Conservation (phyloP, 108 stramenopile genomes). For the Cyclotella cryptica region DNA sequence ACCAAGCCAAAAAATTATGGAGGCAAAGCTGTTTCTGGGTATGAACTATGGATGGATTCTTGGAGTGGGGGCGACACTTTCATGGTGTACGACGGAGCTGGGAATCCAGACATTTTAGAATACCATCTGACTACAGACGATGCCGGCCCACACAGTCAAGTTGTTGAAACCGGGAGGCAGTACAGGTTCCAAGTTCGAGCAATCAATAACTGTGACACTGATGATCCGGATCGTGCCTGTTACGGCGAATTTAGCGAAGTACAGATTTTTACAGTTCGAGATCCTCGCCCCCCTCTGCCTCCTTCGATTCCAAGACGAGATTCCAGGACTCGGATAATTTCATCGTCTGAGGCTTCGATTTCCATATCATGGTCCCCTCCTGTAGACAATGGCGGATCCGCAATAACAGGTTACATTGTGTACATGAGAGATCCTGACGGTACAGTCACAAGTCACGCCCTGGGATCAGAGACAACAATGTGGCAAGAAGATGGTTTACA, state of each 20-base stretch:
- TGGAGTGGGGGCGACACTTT: slow-evolving; percentile 77
- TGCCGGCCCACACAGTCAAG: slow-evolving; percentile 55
- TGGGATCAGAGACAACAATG: slow-evolving; percentile 30
- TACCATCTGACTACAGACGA: slow-evolving; percentile 61
- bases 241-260: slow-evolving; percentile 67
- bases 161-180: slow-evolving; percentile 68
- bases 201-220: slow-evolving; percentile 75
- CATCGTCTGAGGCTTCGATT: slow-evolving; percentile 55
- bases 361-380: slow-evolving; percentile 69
- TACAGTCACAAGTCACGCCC: slow-evolving; percentile 23
- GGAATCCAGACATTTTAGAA: slow-evolving; percentile 51
- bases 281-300: slow-evolving; percentile 65
- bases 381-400: slow-evolving; percentile 85
- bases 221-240: slow-evolving; percentile 62
- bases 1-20: slow-evolving; percentile 71
- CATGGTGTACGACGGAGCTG: slow-evolving; percentile 83
- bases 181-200: slow-evolving; percentile 88
- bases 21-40: slow-evolving; percentile 78
- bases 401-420: slow-evolving; percentile 76
- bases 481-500: slow-evolving; percentile 44
- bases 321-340: slow-evolving; percentile 43
- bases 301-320: slow-evolving; percentile 74
- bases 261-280: slow-evolving; percentile 72
- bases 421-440: slow-evolving; percentile 61
- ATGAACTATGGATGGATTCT: slow-evolving; percentile 87